phyloP scores from a whole-genome alignment of 106 monocot species.

The Acanthochlamys bracteata region DNA sequence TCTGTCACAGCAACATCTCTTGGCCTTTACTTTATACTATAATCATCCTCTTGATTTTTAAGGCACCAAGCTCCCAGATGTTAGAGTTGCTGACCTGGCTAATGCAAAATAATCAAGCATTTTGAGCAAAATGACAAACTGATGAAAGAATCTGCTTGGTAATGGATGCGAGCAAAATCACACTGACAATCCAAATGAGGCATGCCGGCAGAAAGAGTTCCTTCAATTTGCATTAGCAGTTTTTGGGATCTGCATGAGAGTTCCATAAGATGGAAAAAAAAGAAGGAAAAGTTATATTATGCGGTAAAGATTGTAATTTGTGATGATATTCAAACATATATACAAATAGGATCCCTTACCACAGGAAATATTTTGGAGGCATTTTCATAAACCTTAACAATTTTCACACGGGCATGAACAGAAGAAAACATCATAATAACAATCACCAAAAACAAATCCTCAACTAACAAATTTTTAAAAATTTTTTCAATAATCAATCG shows the following conservation, averaged over 20 bases:
- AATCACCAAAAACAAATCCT: too few relatives aligned
- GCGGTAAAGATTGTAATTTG: too few relatives aligned
- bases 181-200: too few relatives aligned
- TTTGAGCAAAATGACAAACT: background rate
- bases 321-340: too few relatives aligned
- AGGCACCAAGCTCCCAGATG: constrained; percentile 81
- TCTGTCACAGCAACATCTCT: constrained; percentile 72
- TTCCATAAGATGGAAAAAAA: background rate
- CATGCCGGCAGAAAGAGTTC: constrained; percentile 43
- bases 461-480: too few relatives aligned
- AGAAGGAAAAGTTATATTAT: background rate
- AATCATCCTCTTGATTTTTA: constrained; percentile 87
- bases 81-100: constrained; percentile 61
- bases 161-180: background rate
- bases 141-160: background rate
- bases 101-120: background rate
- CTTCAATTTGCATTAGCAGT: constrained; percentile 73
- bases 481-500: too few relatives aligned
- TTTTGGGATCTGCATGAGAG: constrained; percentile 62
- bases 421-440: background rate
- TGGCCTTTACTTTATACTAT: constrained; percentile 82
- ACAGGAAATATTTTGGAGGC: constrained; percentile 75
- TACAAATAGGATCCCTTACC: constrained; percentile 34
- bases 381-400: constrained; percentile 68
- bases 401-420: constrained; percentile 40